phyloP scores from a whole-genome alignment of 2,329 filamentous ascomycete species.

The Diaporthe vaccinii region DNA sequence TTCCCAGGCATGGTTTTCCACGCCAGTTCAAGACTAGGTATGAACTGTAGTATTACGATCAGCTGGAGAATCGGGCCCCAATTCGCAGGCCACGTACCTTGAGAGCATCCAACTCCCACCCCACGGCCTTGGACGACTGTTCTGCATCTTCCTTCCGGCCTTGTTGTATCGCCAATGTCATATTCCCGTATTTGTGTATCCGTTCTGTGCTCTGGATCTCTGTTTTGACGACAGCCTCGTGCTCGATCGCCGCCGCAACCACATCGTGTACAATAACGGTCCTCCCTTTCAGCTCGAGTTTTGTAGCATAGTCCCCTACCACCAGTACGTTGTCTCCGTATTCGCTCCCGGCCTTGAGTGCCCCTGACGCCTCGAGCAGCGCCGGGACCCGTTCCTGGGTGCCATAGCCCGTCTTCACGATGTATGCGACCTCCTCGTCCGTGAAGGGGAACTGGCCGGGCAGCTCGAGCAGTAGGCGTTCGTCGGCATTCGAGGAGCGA shows the following conservation, averaged over 20 bases:
- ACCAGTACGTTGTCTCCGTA: constrained; percentile 59
- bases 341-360: constrained; percentile 47
- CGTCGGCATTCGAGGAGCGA: constrained; percentile 48
- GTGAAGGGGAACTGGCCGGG: constrained; percentile 60
- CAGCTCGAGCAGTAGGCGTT: constrained; percentile 58
- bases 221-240: constrained; percentile 47
- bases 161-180: constrained; percentile 54
- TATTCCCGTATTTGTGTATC: constrained; percentile 56
- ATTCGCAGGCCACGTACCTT: constrained; percentile 54
- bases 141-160: constrained; percentile 55
- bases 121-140: constrained; percentile 54
- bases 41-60: constrained; percentile 57
- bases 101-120: constrained; percentile 65
- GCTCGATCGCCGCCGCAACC: constrained; percentile 50
- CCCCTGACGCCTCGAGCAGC: constrained; percentile 61
- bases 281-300: constrained; percentile 45
- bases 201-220: constrained; percentile 51
- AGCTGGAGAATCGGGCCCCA: background rate
- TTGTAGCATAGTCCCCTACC: constrained; percentile 64
- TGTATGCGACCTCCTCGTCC: constrained; percentile 61
- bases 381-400: constrained; percentile 62
- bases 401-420: constrained; percentile 70
- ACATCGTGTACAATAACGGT: constrained; percentile 56
- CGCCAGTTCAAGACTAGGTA: constrained; percentile 66
- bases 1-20: constrained; percentile 65